Percentiles rank a stretch among this genome's conserved stretches.
Evolutionary conservation across 345 rosid species (phyloP).

Genomic region (Lagerstroemia speciosa): DNA sequence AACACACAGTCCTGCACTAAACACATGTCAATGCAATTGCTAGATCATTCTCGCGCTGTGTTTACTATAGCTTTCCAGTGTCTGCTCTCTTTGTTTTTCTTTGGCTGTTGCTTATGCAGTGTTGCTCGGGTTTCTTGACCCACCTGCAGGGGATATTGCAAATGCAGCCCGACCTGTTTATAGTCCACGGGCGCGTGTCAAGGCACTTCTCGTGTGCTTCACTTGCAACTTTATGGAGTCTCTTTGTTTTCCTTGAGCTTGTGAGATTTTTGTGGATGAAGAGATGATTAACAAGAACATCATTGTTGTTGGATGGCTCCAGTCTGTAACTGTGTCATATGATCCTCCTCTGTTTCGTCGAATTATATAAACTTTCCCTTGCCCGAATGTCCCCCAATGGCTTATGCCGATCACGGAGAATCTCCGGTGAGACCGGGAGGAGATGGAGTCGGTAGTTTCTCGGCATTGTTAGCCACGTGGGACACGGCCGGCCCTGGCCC

Average conservation of each 20-base stretch:
- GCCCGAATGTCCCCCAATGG: no score
- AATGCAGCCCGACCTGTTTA: background rate
- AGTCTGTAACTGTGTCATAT: no score
- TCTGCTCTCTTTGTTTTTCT: background rate
- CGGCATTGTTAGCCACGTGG: no score
- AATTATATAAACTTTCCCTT: no score
- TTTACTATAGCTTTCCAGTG: no score
- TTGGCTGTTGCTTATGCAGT: background rate
- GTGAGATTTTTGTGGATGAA: background rate
- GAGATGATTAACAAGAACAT: background rate
- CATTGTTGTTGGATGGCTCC: background rate
- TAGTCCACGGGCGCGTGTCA: background rate
- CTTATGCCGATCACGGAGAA: no score
- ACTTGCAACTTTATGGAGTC: background rate
- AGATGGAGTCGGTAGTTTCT: no score
- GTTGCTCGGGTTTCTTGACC: background rate
- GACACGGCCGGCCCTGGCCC: no score
- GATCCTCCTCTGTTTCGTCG: no score
- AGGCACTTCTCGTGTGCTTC: background rate
- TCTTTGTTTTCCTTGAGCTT: background rate
- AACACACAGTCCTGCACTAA: background rate
- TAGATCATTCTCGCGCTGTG: no score
- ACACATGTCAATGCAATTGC: no score
- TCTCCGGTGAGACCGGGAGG: no score
- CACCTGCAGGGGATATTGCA: background rate